A percentile compares a stretch with the other conserved stretches of the same genome.
Evolutionary conservation across 2,329 filamentous ascomycete genomes (phyloP).

Genomic region (Kalmusia sp.): DNA sequence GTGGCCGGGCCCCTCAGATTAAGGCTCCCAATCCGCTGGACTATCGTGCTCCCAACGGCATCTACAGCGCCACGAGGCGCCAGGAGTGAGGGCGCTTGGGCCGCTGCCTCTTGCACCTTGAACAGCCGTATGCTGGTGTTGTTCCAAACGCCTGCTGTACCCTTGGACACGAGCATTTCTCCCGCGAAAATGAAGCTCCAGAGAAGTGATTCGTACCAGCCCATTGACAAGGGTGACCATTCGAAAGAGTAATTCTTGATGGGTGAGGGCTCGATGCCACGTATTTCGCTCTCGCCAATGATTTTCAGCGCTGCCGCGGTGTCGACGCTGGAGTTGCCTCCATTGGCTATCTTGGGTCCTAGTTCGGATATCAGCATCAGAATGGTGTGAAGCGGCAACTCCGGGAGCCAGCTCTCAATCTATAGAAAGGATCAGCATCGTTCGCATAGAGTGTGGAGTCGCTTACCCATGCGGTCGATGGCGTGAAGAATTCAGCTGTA

Average conservation of each 20-base stretch:
- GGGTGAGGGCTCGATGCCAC: conserved; percentile 76
- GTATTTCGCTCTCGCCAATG: conserved; percentile 68
- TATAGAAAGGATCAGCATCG: conserved; percentile 38
- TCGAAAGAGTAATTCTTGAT: conserved; percentile 88
- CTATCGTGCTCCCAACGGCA: conserved; percentile 88
- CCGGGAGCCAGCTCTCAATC: conserved; percentile 94
- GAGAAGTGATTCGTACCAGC: conserved; percentile 94
- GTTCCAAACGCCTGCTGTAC: conserved; percentile 93
- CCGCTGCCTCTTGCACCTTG: conserved; percentile 82
- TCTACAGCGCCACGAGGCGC: conserved; percentile 91
- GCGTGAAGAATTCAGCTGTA: conserved; percentile 71
- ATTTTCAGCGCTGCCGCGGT: conserved; percentile 52
- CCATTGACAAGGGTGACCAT: conserved; percentile 87
- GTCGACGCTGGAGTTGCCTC: conserved; percentile 44
- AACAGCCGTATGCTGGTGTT: conserved; percentile 89
- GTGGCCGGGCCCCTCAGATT: conserved; percentile 64
- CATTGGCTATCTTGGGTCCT: conserved; percentile 59
- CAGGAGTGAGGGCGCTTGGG: conserved; percentile 79
- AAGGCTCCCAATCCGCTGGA: conserved; percentile 83
- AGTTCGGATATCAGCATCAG: conserved; percentile 75
- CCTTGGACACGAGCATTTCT: conserved; percentile 86
- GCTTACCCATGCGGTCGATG: conserved; percentile 75
- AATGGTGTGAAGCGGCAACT: conserved; percentile 86
- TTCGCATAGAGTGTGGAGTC: background rate
- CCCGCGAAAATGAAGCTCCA: conserved; percentile 93